Percentiles rank a stretch among this genome's conserved stretches.
phyloP scores from a whole-genome alignment of 2,329 filamentous ascomycete genomes.

The Cryphonectria nitschkei region DNA sequence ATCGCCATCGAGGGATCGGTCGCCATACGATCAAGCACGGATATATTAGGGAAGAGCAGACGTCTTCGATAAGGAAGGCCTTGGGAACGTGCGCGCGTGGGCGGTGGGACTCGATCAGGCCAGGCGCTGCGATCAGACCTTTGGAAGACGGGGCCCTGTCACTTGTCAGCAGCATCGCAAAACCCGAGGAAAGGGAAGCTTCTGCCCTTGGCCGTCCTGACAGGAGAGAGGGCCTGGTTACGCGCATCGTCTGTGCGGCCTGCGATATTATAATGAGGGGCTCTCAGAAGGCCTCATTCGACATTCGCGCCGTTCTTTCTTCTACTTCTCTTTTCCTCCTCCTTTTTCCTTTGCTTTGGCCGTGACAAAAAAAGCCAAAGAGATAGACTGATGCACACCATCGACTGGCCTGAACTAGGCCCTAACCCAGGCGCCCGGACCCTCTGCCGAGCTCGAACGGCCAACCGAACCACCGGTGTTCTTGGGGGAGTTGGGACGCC shows the following conservation, averaged over 20 bases:
- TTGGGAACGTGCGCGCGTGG: background rate
- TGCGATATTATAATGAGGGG: background rate
- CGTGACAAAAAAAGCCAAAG: background rate
- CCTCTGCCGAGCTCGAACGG: background rate
- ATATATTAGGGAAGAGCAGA: background rate
- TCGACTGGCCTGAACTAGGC: background rate
- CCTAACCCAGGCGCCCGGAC: background rate
- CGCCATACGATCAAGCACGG: background rate
- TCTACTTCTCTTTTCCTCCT: too few species aligned
- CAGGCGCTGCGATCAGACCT: background rate
- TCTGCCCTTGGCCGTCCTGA: background rate
- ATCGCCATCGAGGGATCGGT: background rate
- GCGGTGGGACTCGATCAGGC: background rate
- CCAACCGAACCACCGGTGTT: background rate
- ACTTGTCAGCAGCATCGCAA: background rate
- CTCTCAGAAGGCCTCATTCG: too few species aligned
- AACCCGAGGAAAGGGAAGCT: background rate
- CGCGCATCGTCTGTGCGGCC: conserved; percentile 1
- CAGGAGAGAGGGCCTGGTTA: background rate
- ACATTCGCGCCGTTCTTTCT: too few species aligned
- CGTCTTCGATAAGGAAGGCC: background rate
- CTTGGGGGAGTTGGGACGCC: background rate
- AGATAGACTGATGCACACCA: too few species aligned
- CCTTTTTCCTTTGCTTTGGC: background rate
- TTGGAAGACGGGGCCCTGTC: background rate